Evolutionary conservation across 148 eudicot species (phyloP), one percentile per base, ranked within the genome.

Genomic region (Salicornia ramosissima): DNA sequence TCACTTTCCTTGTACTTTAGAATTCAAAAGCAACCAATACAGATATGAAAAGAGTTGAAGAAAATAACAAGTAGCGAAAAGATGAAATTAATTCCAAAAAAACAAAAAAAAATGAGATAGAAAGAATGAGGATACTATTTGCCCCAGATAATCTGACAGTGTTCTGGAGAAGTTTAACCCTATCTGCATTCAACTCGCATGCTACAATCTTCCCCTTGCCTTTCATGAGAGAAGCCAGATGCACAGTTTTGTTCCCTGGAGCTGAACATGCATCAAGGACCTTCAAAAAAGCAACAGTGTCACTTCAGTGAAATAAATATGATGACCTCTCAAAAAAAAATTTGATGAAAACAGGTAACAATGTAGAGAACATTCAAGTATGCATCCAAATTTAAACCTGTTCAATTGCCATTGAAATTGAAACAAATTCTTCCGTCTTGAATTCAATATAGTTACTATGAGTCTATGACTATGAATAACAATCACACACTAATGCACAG

Each of bases 241-340:
- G 99, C 15, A 83, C 86, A 63, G 99, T 95, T 84, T 95, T 95
- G 84, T 95, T 95, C 61, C 99, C 99, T 56, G 99, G 99, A 71
- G 99, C 97, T 67, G 99, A 79, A 77, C 99, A 95, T 25, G 99
- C 99, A 86, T 95, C 99, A 63, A 95, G 85, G 72, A 95, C 99
- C 99, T 95, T 88, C 81, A 81, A 68, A 79, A 73, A 68, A 66
- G 50, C 15, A 36, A 63, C 50, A 46, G 52, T 26, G 55, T 74
- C 54, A 66, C 62, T 2, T 24, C 63, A 49, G 55, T 64, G 58
- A 16, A 31, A 34, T 33, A 15, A 60, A 31, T 18, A n/a, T n/a
- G 24, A 18, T 0, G 53, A 5, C 6, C 5, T 4, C 53, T 5
- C 49, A 45, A 45, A 9, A 45, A 45, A 45, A 45, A 8, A 9